phyloP scores from a whole-genome alignment of 2,329 filamentous ascomycete species.

The Arthrobotrys iridis region DNA sequence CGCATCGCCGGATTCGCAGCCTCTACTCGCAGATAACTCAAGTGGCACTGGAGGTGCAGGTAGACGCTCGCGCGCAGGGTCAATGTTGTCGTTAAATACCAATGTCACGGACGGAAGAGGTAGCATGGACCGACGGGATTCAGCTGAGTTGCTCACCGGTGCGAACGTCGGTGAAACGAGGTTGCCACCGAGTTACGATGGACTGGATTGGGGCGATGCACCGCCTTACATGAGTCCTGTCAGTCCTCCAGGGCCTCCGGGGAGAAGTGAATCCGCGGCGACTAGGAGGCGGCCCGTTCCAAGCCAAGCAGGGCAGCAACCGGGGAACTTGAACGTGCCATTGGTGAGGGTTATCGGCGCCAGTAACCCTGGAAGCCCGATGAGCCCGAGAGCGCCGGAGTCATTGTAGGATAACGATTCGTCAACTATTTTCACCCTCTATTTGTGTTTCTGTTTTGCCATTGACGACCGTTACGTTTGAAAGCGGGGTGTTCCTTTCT shows the following conservation, averaged over 20 bases:
- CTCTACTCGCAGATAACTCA: constrained; percentile 36
- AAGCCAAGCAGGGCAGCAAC: background rate
- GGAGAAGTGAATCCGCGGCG: constrained; percentile 15
- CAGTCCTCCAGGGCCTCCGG: constrained; percentile 9
- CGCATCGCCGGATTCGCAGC: constrained; percentile 39
- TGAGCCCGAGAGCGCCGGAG: constrained; percentile 35
- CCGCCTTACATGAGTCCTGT: constrained; percentile 53
- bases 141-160: constrained; percentile 44
- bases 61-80: constrained; percentile 37
- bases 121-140: constrained; percentile 47
- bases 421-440: background rate
- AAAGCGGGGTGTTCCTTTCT: constrained; percentile 13
- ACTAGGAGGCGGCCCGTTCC: constrained; percentile 14
- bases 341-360: constrained; percentile 52
- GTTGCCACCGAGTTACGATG: constrained; percentile 52
- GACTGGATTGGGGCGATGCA: constrained; percentile 53
- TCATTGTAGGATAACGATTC: constrained; percentile 44
- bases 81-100: constrained; percentile 48
- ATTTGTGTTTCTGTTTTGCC: background rate
- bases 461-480: constrained; percentile 4
- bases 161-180: constrained; percentile 34
- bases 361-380: constrained; percentile 45
- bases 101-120: constrained; percentile 31
- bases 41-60: constrained; percentile 2
- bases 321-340: constrained; percentile 36